These are phyloP conservation scores for Russula foetens DNA, from an alignment of 768 basidiomycete species.

Conservation along the genomic window DNA sequence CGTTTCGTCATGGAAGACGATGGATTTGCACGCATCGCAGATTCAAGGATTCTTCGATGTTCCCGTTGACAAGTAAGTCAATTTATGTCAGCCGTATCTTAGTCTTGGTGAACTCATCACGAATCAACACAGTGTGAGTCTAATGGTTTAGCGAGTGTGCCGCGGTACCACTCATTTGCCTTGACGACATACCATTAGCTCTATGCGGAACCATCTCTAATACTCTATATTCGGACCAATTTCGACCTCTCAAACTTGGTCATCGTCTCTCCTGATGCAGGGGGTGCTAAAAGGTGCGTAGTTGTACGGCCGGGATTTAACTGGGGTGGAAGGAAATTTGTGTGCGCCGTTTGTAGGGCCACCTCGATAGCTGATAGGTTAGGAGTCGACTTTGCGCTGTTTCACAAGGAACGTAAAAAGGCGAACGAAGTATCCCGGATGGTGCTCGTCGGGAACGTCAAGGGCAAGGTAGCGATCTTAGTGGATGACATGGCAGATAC, in stretches of 20 bases:
- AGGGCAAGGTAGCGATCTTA: conserved; percentile 86
- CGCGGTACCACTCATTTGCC: conserved; percentile 19
- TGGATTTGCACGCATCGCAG: conserved; percentile 98
- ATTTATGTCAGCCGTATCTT: conserved; percentile 11
- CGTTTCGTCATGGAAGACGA: conserved; percentile 74
- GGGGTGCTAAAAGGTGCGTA: conserved; percentile 87
- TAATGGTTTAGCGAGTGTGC: conserved; percentile 19
- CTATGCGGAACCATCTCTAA: conserved; percentile 92
- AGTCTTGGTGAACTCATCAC: not conserved
- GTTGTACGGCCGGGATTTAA: not conserved
- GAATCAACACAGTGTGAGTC: conserved; percentile 39
- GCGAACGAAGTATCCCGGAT: conserved; percentile 92
- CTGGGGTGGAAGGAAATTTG: not conserved
- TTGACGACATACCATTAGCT: conserved; percentile 41
- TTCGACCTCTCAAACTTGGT: conserved; percentile 81
- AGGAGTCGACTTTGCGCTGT: conserved; percentile 95
- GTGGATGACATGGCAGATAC: conserved; percentile 99
- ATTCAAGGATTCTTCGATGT: conserved; percentile 99
- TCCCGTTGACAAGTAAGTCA: conserved; percentile 94
- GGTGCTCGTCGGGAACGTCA: conserved; percentile 92
- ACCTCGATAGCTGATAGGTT: conserved; percentile 95
- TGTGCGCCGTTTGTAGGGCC: conserved; percentile 46
- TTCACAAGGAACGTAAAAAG: conserved; percentile 98
- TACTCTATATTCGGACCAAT: conserved; percentile 89
- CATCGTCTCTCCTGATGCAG: conserved; percentile 97